Evolutionary conservation across 257 asterid species (phyloP).

Genomic region (Henckelia pumila): DNA sequence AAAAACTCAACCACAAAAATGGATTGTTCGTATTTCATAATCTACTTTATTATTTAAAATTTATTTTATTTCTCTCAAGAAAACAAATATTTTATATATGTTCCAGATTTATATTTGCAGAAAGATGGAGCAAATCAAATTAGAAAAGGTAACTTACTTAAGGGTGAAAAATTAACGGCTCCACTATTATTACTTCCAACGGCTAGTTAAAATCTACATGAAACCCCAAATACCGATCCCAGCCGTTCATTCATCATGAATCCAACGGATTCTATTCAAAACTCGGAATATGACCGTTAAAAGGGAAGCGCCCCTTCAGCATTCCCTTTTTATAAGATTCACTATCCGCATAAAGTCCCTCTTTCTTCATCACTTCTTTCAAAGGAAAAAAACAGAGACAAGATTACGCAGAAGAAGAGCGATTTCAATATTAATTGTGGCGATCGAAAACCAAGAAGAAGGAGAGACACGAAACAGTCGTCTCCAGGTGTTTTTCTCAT

Average conservation of each 20-base stretch:
- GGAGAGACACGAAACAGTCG: constrained; percentile 31
- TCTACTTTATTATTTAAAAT: no score
- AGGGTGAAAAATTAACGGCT: constrained; percentile 20
- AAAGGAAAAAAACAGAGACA: neutral
- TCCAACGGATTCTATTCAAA: constrained; percentile 43
- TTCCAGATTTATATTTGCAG: no score
- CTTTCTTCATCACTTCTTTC: constrained; percentile 15
- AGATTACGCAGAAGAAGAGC: neutral
- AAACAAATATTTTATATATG: no score
- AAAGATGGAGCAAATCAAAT: neutral
- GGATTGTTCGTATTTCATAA: no score
- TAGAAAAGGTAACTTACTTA: neutral
- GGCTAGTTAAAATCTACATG: constrained; percentile 33
- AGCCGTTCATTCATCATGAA: constrained; percentile 27
- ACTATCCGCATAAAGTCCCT: constrained; percentile 13
- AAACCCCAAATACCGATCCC: constrained; percentile 12
- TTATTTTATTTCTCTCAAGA: no score
- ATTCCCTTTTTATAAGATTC: constrained; percentile 9
- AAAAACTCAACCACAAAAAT: no score
- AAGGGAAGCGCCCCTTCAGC: constrained; percentile 30
- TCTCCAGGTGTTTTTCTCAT: constrained; percentile 36
- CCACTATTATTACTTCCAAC: constrained; percentile 27
- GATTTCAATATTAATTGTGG: constrained; percentile 24
- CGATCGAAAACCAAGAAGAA: constrained; percentile 30
- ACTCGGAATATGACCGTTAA: constrained; percentile 54